Base-by-base conservation (phyloP, 768 basidiomycete genomes). In the Hebeloma cylindrosporum region DNA sequence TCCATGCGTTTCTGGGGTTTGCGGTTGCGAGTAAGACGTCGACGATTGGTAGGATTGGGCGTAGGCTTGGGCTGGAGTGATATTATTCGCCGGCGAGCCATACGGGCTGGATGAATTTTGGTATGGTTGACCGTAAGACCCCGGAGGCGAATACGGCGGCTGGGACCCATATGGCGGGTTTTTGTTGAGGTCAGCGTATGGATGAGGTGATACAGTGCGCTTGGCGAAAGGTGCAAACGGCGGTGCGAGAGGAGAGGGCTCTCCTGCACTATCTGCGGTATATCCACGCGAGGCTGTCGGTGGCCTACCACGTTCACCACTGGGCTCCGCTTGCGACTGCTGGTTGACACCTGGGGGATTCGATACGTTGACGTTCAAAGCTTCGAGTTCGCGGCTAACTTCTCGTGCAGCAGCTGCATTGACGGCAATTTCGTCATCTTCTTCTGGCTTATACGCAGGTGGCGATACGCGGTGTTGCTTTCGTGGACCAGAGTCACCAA, bases 361-460 rank as follows among this genome's bases (percentile, higher is more conserved):
- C 25, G 57, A 62, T 11, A 64, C 61, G 27, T 53, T 62, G 28
- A 63, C 57, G 45, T 68, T 71, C 13, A 87, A 62, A 14, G 78
- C 70, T 44, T 85, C 81, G 37, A 87, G 54, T 56, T 86, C 87
- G 9, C 78, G 74, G 9, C 75, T 75, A 1, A 89, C 72, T 59
- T 85, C 85, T 13, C 79, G 73, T 4, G 84, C 84, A 20, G 82
- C 85, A 13, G 85, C 86, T 1, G 77, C 79, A 52, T 83, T 79
- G 21, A 78, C 70, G n/a, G 69, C 70, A 3, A 61, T 66, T 51
- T 84, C 82, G n/a, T n/a, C n/a, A 8, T 82, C 76, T 6, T 74
- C 70, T 23, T 74, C 67, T 11, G 64, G 50, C 25, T 64, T 64
- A 20, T 70, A 39, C 9, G 62, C 20, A 5, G 74, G 71, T 1